These are phyloP conservation scores for Umbelopsis sp. DNA, from an alignment of 192 early-diverging fungal species.

Conservation along the genomic window DNA sequence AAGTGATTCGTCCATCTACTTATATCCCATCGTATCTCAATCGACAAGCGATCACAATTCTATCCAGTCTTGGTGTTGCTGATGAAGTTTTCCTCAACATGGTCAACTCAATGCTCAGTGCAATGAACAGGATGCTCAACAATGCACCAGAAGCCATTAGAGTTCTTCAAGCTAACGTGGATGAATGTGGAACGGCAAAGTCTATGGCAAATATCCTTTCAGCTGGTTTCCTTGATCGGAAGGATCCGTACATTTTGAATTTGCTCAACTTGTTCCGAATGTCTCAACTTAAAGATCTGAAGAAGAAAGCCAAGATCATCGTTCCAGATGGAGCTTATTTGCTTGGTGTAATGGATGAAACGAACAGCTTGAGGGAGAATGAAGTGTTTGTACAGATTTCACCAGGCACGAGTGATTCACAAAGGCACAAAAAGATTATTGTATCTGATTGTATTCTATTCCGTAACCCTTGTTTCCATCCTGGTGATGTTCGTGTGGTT, in stretches of 20 bases:
- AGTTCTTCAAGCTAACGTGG: constrained; percentile 42
- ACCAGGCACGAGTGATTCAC: constrained; percentile 19
- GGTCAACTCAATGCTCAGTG: constrained; percentile 42
- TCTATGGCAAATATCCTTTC: constrained; percentile 44
- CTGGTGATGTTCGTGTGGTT: constrained; percentile 64
- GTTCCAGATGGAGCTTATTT: constrained; percentile 54
- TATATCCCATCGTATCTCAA: constrained; percentile 60
- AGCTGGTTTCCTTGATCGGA: constrained; percentile 45
- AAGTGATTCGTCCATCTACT: constrained; percentile 58
- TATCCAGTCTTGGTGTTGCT: constrained; percentile 58
- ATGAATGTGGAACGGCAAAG: constrained; percentile 44
- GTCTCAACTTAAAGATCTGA: constrained; percentile 46
- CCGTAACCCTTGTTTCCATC: constrained; percentile 68
- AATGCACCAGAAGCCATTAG: constrained; percentile 38
- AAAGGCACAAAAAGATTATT: constrained; percentile 30
- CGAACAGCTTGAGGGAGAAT: constrained; percentile 34
- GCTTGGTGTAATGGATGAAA: constrained; percentile 60
- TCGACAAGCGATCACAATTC: constrained; percentile 64
- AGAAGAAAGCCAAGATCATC: constrained; percentile 56
- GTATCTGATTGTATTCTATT: constrained; percentile 45
- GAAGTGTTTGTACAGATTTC: constrained; percentile 56
- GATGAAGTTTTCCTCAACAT: constrained; percentile 57
- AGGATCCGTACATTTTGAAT: constrained; percentile 48
- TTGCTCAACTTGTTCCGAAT: constrained; percentile 46
- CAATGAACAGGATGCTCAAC: constrained; percentile 38